Base-by-base conservation (phyloP, 768 basidiomycete genomes). In the Mycena maculata region DNA sequence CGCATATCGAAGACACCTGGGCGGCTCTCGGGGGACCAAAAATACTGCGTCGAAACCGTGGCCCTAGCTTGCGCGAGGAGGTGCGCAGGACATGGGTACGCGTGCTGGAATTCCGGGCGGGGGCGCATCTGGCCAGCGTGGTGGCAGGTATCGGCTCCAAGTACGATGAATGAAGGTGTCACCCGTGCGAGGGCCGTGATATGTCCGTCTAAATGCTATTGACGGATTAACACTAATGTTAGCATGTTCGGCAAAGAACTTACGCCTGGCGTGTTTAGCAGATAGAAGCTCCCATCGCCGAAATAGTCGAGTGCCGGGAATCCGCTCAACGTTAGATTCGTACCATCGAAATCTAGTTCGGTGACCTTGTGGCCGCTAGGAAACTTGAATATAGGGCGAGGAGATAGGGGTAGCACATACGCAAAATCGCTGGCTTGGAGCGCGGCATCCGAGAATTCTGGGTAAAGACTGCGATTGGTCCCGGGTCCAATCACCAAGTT, bases 401-500 rank as follows among this genome's bases (percentile, higher is more conserved):
- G 2, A 5, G 4, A 1, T 16, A 30, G 27, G 20, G 11, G 48
- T 28, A 16, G 48, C 15, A 47, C 50, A 10, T 23, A 70, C 69
- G 56, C 60, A n/a, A 63, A 58, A 55, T 71, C 65, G 27, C 66
- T 68, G 13, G 38, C 67, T 10, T 47, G 62, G 2, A 71, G 38
- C 10, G 30, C 36, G 3, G 62, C 42, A 22, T 60, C 31, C 9
- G 65, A 42, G 63, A 47, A 33, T 11, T 53, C 41, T 15, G 69
- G 69, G 28, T 62, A 66, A 12, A 53, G 56, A 4, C 10, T 5
- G 22, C 30, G 27, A 22, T 59, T 33, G 4, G 65, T 70, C 22
- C 45, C 65, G 3, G 47, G n/a, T 18, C 69, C 69, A 8, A 71
- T 49, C 2, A 71, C 49, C 11, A 71, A 56, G 4, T 27, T 39